A percentile compares a stretch with the other conserved stretches of the same genome.
Conservation (phyloP, 2,329 filamentous ascomycete species). For the Fusarium virguliforme region DNA sequence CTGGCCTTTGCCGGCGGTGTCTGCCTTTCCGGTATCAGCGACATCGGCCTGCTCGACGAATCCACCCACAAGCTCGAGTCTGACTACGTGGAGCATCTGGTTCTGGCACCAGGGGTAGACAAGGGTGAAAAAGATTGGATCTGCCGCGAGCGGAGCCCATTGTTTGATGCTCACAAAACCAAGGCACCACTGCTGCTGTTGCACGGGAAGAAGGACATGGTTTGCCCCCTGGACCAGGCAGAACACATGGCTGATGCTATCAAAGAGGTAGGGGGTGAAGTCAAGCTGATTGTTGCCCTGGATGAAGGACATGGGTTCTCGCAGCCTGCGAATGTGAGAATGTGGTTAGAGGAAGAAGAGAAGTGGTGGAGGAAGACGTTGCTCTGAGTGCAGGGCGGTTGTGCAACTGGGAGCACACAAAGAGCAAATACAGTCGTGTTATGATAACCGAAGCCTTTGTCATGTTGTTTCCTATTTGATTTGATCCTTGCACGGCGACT, state of each 20-base stretch:
- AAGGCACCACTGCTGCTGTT: slow-evolving; percentile 69
- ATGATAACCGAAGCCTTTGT: no score
- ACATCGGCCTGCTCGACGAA: slow-evolving; percentile 62
- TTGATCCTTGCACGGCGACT: no score
- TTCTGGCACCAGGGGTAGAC: slow-evolving; percentile 57
- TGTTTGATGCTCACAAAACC: slow-evolving; percentile 65
- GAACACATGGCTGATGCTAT: slow-evolving; percentile 67
- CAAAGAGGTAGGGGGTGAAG: slow-evolving; percentile 59
- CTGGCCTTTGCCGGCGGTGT: slow-evolving; percentile 66
- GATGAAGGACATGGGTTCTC: slow-evolving; percentile 68
- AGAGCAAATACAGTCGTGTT: neutral
- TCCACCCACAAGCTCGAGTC: slow-evolving; percentile 72
- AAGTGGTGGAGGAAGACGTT: slow-evolving; percentile 64
- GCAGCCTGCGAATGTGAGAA: slow-evolving; percentile 58
- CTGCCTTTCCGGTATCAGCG: slow-evolving; percentile 67
- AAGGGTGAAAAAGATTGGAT: slow-evolving; percentile 60
- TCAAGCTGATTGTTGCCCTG: slow-evolving; percentile 64
- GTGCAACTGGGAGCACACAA: neutral
- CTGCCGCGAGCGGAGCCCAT: slow-evolving; percentile 65
- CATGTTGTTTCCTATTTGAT: no score
- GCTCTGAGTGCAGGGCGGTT: slow-evolving; percentile 35
- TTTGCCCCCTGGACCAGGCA: slow-evolving; percentile 73
- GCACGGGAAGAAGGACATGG: slow-evolving; percentile 69
- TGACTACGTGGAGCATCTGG: slow-evolving; percentile 64
- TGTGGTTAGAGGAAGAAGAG: slow-evolving; percentile 63